Percentiles rank a stretch among this genome's conserved stretches.
phyloP scores from a whole-genome alignment of 495 filamentous ascomycete genomes.

The Lasiosphaeris hirsuta region DNA sequence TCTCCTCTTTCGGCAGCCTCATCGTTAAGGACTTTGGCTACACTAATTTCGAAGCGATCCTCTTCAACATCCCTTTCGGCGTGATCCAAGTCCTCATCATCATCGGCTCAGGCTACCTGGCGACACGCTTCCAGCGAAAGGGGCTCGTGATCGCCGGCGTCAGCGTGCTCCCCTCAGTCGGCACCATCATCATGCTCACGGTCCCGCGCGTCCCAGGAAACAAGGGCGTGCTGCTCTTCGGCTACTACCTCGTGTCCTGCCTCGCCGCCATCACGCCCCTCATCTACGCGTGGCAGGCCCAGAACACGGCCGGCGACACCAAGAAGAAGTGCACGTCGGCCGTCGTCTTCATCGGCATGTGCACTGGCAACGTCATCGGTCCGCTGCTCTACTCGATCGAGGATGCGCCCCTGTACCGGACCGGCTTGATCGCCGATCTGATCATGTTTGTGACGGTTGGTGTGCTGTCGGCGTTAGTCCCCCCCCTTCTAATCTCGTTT shows the following conservation, averaged over 20 bases:
- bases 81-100: constrained; percentile 46
- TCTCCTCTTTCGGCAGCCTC: constrained; percentile 61
- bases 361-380: constrained; percentile 58
- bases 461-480: constrained; percentile 35
- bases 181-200: constrained; percentile 51
- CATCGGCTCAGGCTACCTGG: constrained; percentile 44
- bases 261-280: constrained; percentile 50
- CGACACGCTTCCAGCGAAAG: constrained; percentile 50
- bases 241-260: constrained; percentile 41
- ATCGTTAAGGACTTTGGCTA: constrained; percentile 62
- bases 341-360: constrained; percentile 60
- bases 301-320: constrained; percentile 64
- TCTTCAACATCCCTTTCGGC: constrained; percentile 65
- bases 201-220: constrained; percentile 40
- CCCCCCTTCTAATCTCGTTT: neutral
- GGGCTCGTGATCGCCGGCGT: constrained; percentile 54
- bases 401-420: constrained; percentile 56
- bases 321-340: constrained; percentile 64
- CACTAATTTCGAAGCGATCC: constrained; percentile 55
- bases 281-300: constrained; percentile 64
- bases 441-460: constrained; percentile 40
- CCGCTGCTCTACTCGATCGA: constrained; percentile 59
- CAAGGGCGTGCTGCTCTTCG: constrained; percentile 39
- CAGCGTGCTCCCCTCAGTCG: constrained; percentile 54
- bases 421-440: constrained; percentile 53